Evolutionary conservation across 208 protist genomes (phyloP), one percentile per base, ranked within the genome.

Genomic region (Crithidia sp.): DNA sequence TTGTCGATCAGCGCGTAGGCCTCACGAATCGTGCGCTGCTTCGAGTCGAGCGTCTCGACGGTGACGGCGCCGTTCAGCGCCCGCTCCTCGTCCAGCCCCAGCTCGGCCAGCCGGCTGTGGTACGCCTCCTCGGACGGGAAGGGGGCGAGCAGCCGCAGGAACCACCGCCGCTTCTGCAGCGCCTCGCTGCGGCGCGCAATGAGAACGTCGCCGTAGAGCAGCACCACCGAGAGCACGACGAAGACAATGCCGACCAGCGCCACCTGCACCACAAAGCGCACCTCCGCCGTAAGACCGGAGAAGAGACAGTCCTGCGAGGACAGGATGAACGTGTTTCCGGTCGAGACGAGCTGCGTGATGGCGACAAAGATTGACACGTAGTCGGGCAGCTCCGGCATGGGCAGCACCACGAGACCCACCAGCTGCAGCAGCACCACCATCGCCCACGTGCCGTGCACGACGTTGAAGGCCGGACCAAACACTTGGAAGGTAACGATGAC

Each of bases 1-100:
- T 77, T 82, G 63, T 84, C 83, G 19, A 84, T 62, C 36, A 85
- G 72, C 40, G 79, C 77, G 72, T 84, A 87, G 49, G 83, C 77
- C 55, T 84, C 67, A 5, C 79, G 71, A 2, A 87, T 74, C 10
- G 65, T 62, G 5, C 49, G n/a, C 44, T 83, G 78, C 70, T 80
- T 69, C 8, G 69, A 41, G 59, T 83, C 67, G n/a, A 77, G 58
- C 16, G 78, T 67, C 6, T 79, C 77, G 7, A 74, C 45, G 8
- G 63, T 49, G 4, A 60, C 54, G 0, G 65, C 40, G 8, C 40
- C 54, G 5, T 55, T 72, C 12, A 83, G 53, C 3, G 77, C 76
- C 5, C 75, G 77, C 69, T 87, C 77, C 37, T 83, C 82, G 63
- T 83, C 74, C 7, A 82, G 54, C 0, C 77, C 77, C 0, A 83